These are phyloP conservation scores for Cladosporium colombiae DNA, from an alignment of 2,329 filamentous ascomycete species.

Conservation along the genomic window DNA sequence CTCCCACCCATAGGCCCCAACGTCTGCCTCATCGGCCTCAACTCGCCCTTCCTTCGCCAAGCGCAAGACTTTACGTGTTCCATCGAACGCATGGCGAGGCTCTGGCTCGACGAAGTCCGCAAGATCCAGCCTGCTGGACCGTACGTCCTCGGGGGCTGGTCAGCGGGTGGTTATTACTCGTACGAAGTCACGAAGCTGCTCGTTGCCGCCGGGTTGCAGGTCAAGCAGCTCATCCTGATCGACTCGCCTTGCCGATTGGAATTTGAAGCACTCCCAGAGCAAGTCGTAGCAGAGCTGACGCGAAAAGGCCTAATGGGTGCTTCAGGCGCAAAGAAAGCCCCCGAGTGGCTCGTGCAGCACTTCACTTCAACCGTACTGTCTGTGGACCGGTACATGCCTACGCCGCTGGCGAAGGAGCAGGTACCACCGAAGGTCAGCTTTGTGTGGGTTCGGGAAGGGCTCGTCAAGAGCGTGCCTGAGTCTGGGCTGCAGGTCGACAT, in stretches of 20 bases:
- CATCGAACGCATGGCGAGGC: conserved; percentile 63
- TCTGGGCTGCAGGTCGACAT: conserved; percentile 35
- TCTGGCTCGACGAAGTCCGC: conserved; percentile 69
- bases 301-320: conserved; percentile 70
- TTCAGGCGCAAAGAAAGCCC: conserved; percentile 59
- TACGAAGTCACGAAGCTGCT: conserved; percentile 54
- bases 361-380: conserved; percentile 72
- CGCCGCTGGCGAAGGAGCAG: conserved; percentile 25
- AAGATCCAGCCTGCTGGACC: conserved; percentile 67
- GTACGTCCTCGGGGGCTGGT: conserved; percentile 59
- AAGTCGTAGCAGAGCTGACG: conserved; percentile 71
- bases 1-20: conserved; percentile 56
- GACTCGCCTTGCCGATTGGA: conserved; percentile 56
- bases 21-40: conserved; percentile 57
- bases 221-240: conserved; percentile 54
- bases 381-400: conserved; percentile 44
- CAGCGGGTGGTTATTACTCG: conserved; percentile 56
- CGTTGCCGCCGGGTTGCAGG: conserved; percentile 49
- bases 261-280: conserved; percentile 51
- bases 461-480: conserved; percentile 32
- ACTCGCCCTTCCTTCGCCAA: conserved; percentile 71
- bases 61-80: conserved; percentile 66
- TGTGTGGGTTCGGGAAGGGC: conserved; percentile 35
- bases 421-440: conserved; percentile 33
- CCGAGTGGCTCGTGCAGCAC: conserved; percentile 71